A percentile compares a stretch with the other conserved stretches of the same genome.
These are phyloP conservation scores for Pseudovirgaria hyperparasitica DNA, from an alignment of 2,329 filamentous ascomycete species.

Conservation along the genomic window DNA sequence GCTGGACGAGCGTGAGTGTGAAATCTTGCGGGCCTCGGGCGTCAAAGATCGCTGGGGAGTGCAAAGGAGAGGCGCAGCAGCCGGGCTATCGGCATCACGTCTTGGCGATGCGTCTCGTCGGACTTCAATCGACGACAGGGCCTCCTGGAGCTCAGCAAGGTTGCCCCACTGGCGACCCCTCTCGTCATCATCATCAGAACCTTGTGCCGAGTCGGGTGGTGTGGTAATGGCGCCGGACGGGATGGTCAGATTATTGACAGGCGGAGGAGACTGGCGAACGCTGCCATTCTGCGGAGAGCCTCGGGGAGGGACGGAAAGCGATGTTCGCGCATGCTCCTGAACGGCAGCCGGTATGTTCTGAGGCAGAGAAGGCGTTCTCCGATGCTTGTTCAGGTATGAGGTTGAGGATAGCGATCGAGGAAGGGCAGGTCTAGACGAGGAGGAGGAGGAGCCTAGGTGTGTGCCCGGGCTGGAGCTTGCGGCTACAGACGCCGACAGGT, in stretches of 20 bases:
- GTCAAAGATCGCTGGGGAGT: slow-evolving; percentile 29
- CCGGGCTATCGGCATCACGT: slow-evolving; percentile 12
- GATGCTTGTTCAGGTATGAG: slow-evolving; percentile 48
- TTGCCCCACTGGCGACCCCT: slow-evolving; percentile 33
- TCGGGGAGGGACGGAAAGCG: too few species aligned
- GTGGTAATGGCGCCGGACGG: slow-evolving; percentile 79
- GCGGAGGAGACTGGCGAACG: slow-evolving; percentile 74
- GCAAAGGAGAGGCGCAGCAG: slow-evolving; percentile 10
- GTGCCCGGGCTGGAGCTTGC: slow-evolving; percentile 28
- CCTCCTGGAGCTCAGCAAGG: slow-evolving; percentile 61
- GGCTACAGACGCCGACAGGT: too few species aligned
- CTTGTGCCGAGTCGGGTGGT: slow-evolving; percentile 71
- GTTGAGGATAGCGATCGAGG: slow-evolving; percentile 46
- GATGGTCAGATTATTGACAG: slow-evolving; percentile 62
- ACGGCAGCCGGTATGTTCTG: slow-evolving; percentile 19
- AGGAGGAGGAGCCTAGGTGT: slow-evolving; percentile 19
- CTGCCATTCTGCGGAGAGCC: slow-evolving; percentile 38
- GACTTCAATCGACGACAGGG: slow-evolving; percentile 67
- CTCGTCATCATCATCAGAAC: slow-evolving; percentile 81
- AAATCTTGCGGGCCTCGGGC: slow-evolving; percentile 45
- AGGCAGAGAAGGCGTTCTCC: slow-evolving; percentile 41
- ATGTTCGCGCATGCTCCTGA: slow-evolving; percentile 11
- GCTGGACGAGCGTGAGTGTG: slow-evolving; percentile 47
- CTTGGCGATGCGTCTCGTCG: slow-evolving; percentile 46
- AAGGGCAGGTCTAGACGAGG: slow-evolving; percentile 30